phyloP scores from a whole-genome alignment of 2,329 filamentous ascomycete genomes.

The Fusarium metavorans region DNA sequence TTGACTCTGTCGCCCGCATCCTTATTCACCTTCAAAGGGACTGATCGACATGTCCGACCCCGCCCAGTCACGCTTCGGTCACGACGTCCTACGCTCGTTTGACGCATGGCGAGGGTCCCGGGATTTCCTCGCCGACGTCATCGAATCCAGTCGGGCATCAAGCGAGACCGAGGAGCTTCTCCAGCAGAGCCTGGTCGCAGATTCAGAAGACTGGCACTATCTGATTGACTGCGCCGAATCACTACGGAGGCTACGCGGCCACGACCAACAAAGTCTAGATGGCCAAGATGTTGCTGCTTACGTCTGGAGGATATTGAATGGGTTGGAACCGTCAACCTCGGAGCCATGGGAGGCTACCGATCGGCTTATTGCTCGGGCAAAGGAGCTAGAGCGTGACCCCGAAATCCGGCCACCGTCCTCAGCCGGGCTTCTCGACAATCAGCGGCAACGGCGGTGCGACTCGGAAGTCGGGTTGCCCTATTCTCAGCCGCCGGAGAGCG shows the following conservation, averaged over 20 bases:
- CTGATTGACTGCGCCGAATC: constrained; percentile 51
- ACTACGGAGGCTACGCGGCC: constrained; percentile 33
- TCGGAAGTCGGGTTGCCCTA: not conserved
- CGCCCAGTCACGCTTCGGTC: constrained; percentile 37
- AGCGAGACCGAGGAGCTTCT: constrained; percentile 46
- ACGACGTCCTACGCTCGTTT: constrained; percentile 48
- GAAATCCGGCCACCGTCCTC: constrained; percentile 28
- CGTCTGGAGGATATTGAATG: constrained; percentile 43
- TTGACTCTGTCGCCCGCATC: constrained; percentile 1
- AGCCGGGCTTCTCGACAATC: constrained; percentile 2
- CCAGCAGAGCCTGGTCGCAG: constrained; percentile 48
- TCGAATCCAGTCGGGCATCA: constrained; percentile 45
- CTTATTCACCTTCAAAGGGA: constrained; percentile 1
- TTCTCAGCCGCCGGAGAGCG: constrained; percentile 11
- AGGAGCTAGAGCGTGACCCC: constrained; percentile 43
- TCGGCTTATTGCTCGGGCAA: constrained; percentile 48
- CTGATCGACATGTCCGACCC: constrained; percentile 29
- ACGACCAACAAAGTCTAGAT: constrained; percentile 41
- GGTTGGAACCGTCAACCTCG: constrained; percentile 8
- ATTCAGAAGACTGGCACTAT: constrained; percentile 50
- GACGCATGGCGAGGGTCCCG: constrained; percentile 47
- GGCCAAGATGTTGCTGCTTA: constrained; percentile 51
- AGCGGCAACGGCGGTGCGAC: constrained; percentile 15
- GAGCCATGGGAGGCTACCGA: constrained; percentile 52
- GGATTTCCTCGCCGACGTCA: constrained; percentile 48